phyloP scores from a whole-genome alignment of 257 asterid species.

The Ilex asprella region DNA sequence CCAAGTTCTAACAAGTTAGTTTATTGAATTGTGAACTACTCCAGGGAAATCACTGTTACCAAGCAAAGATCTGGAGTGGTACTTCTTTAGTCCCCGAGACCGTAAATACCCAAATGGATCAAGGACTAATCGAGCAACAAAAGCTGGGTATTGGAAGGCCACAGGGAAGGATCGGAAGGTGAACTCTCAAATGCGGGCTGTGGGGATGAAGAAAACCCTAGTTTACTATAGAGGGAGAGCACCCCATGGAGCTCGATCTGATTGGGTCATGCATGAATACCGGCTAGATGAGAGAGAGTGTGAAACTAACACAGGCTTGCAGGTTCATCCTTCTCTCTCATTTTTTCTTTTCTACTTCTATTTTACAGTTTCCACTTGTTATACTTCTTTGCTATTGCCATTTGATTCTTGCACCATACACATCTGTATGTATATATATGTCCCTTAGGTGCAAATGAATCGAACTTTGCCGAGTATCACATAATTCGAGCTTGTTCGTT shows the following conservation, averaged over 20 bases:
- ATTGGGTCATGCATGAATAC: constrained; percentile 99
- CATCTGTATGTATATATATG: too few species aligned
- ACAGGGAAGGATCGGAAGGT: constrained; percentile 96
- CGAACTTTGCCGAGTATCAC: too few species aligned
- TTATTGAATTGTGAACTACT: not conserved
- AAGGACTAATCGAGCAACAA: constrained; percentile 91
- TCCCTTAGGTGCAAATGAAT: too few species aligned
- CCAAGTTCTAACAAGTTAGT: not conserved
- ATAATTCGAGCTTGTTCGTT: too few species aligned
- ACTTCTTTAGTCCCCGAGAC: constrained; percentile 91
- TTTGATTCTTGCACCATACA: not conserved
- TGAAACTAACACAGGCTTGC: constrained; percentile 58
- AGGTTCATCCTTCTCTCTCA: constrained; percentile 31
- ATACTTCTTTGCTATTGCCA: too few species aligned
- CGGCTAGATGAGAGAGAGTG: constrained; percentile 95
- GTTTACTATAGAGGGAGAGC: constrained; percentile 96
- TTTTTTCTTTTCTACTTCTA: not conserved
- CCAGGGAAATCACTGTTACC: constrained; percentile 88
- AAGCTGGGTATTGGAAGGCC: constrained; percentile 98
- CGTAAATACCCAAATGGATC: constrained; percentile 97
- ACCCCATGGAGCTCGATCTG: constrained; percentile 93
- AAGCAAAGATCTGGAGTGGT: constrained; percentile 99
- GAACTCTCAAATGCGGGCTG: constrained; percentile 63
- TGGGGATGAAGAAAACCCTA: constrained; percentile 98
- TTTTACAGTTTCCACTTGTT: too few species aligned